Evolutionary conservation across 2,329 filamentous ascomycete species (phyloP), one percentile per base, ranked within the genome.

Genomic region (Periconia sp.): DNA sequence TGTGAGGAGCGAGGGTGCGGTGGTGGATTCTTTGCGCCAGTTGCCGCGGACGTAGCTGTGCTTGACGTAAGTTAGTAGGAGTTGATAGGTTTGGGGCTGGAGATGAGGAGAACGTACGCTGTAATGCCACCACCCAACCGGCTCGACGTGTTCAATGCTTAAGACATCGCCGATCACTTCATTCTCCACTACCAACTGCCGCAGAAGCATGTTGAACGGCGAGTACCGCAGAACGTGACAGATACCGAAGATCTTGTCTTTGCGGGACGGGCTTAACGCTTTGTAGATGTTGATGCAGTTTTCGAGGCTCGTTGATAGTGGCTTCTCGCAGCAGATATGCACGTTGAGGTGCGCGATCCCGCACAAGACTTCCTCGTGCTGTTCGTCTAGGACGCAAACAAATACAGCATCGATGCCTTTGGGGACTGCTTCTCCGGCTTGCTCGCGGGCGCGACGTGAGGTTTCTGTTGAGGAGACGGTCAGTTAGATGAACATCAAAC

Each of bases 81-180:
- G 23, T 3, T 5, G 23, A 27, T n/a, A 27, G 23, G 8, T 27
- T 27, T 27, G 33, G 33, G 33, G 41, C 8, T 20, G 13, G 33
- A 3, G 13, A 14, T 17, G n/a, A 41, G 17, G 17, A 13, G 6
- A 11, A 60, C 69, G 49, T 72, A 82, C 80, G n/a, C 37, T 43
- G 10, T 95, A 97, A 72, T 97, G 94, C 91, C 92, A 97, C 87
- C 89, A 96, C 1, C 94, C 94, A 0, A 99, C 88, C 0, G 94
- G 94, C 72, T 97, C 94, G 0, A 91, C 94, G 74, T 97, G 94
- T 58, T 95, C 90, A 40, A 96, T 81, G 40, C 89, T 93, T 49
- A 95, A 78, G 30, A 97, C 80, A 50, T 97, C 89, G 7, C 94
- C 94, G 66, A 99, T 88, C 13, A 87, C 84, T 13, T 82, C 81